A percentile compares a stretch with the other conserved stretches of the same genome.
Conservation (phyloP, 2,329 filamentous ascomycete genomes). For the Coniochaeta prunicola region DNA sequence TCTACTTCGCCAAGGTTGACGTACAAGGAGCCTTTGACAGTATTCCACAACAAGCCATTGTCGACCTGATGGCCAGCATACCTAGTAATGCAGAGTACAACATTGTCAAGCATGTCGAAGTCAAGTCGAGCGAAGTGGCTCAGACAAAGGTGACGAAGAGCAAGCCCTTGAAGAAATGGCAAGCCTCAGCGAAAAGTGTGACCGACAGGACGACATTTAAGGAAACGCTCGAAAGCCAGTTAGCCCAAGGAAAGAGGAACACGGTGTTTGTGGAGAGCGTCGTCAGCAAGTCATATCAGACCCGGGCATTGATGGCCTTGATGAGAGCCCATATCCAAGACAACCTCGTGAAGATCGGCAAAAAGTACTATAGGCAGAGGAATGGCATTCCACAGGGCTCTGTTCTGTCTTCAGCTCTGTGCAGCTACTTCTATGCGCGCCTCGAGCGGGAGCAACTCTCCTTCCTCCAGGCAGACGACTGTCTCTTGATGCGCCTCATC, state of each 20-base stretch:
- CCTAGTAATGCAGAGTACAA: constrained; percentile 56
- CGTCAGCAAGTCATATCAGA: constrained; percentile 48
- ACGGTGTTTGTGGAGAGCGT: constrained; percentile 73
- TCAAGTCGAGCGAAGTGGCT: constrained; percentile 37
- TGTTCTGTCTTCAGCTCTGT: constrained; percentile 76
- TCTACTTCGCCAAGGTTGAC: constrained; percentile 91
- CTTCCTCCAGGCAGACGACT: constrained; percentile 30
- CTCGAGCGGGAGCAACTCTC: constrained; percentile 63
- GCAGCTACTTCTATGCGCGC: constrained; percentile 93
- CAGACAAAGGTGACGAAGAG: background rate
- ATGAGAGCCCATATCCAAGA: constrained; percentile 72
- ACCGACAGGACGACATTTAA: constrained; percentile 35
- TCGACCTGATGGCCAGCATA: constrained; percentile 57
- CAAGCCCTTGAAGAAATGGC: constrained; percentile 42
- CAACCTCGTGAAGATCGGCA: constrained; percentile 84
- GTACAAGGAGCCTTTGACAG: constrained; percentile 92
- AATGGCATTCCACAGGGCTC: constrained; percentile 91
- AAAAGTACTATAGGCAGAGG: constrained; percentile 81
- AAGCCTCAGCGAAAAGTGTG: constrained; percentile 38
- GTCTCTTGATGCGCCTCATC: constrained; percentile 71
- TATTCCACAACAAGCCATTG: constrained; percentile 72
- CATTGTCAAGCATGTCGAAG: constrained; percentile 67
- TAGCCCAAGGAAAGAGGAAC: constrained; percentile 45
- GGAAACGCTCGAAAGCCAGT: constrained; percentile 31
- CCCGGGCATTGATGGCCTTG: constrained; percentile 57